Percentiles rank a stretch among this genome's conserved stretches.
Evolutionary conservation across 352 stramenopile genomes (phyloP).

Genomic region (Pythium apleroticum): DNA sequence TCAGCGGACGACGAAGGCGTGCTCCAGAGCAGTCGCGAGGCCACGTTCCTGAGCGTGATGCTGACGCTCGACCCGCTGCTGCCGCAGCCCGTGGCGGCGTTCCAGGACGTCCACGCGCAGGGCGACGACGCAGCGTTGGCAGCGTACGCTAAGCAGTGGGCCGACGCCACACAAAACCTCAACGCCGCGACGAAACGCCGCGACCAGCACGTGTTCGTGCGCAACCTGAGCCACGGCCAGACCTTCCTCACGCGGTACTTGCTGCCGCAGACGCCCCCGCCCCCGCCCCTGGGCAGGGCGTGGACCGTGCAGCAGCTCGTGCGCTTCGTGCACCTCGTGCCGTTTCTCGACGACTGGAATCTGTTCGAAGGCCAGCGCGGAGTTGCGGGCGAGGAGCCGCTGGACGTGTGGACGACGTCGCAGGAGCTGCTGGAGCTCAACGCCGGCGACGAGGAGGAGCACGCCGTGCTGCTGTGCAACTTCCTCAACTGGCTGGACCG

Average conservation of each 20-base stretch:
- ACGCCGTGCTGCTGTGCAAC: conserved; percentile 91
- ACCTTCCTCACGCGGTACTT: conserved; percentile 79
- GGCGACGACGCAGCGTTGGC: conserved; percentile 23
- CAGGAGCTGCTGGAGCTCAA: conserved; percentile 91
- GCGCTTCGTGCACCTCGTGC: conserved; percentile 92
- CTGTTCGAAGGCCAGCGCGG: conserved; percentile 39
- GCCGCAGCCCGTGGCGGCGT: conserved; percentile 36
- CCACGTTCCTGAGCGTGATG: conserved; percentile 85
- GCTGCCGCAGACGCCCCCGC: conserved; percentile 66
- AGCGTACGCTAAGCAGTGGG: conserved; percentile 44
- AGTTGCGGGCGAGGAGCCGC: conserved; percentile 35
- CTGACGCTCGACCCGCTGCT: conserved; percentile 88
- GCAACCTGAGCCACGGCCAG: conserved; percentile 59
- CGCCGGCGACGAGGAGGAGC: conserved; percentile 89
- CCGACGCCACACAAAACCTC: conserved; percentile 12
- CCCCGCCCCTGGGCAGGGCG: neutral
- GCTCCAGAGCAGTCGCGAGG: conserved; percentile 44
- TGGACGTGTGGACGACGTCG: conserved; percentile 88
- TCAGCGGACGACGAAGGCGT: conserved; percentile 36
- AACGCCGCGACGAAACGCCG: conserved; percentile 32
- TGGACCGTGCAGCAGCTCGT: conserved; percentile 41
- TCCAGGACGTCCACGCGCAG: conserved; percentile 19
- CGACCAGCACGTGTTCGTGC: conserved; percentile 75
- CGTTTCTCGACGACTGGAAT: conserved; percentile 91
- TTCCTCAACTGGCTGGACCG: conserved; percentile 88